These are phyloP conservation scores for Colletotrichum cuscutae DNA, from an alignment of 2,329 filamentous ascomycete species.

Conservation along the genomic window DNA sequence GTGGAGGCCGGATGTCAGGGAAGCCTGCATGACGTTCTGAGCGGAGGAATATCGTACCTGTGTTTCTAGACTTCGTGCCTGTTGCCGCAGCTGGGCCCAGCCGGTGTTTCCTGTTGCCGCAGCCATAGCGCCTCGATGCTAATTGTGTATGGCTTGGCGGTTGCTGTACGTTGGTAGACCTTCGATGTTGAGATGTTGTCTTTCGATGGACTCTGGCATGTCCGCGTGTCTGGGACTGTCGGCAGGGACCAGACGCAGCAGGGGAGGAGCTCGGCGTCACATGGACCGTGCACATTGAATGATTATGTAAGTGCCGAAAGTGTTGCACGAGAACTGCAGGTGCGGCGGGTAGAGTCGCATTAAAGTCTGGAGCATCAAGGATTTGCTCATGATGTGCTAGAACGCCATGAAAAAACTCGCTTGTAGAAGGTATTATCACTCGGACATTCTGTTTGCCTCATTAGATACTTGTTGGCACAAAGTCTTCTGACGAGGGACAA, in stretches of 20 bases:
- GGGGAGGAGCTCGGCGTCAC: slow-evolving; percentile 28
- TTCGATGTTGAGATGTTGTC: slow-evolving; percentile 20
- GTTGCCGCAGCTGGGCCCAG: slow-evolving; percentile 95
- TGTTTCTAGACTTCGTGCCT: slow-evolving; percentile 87
- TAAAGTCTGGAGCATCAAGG: too few relatives aligned
- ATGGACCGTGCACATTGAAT: slow-evolving; percentile 34
- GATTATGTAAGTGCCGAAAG: slow-evolving; percentile 23
- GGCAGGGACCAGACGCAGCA: slow-evolving; percentile 31
- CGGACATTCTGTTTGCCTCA: too few relatives aligned
- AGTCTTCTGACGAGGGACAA: too few relatives aligned
- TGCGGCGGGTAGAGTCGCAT: not conserved
- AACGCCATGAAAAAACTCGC: not conserved
- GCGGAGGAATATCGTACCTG: slow-evolving; percentile 72
- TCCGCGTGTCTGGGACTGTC: slow-evolving; percentile 29
- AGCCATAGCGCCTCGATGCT: slow-evolving; percentile 54
- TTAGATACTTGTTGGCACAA: too few relatives aligned
- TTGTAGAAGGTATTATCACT: too few relatives aligned
- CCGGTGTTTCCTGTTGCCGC: slow-evolving; percentile 68
- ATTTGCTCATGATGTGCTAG: not conserved
- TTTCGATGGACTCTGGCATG: slow-evolving; percentile 16
- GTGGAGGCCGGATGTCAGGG: slow-evolving; percentile 31
- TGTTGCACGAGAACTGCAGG: not conserved
- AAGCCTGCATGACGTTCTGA: slow-evolving; percentile 3
- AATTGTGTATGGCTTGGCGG: slow-evolving; percentile 9
- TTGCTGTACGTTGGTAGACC: slow-evolving; percentile 4